phyloP scores from a whole-genome alignment of 2,329 filamentous ascomycete species.

The Colletotrichum sp. region DNA sequence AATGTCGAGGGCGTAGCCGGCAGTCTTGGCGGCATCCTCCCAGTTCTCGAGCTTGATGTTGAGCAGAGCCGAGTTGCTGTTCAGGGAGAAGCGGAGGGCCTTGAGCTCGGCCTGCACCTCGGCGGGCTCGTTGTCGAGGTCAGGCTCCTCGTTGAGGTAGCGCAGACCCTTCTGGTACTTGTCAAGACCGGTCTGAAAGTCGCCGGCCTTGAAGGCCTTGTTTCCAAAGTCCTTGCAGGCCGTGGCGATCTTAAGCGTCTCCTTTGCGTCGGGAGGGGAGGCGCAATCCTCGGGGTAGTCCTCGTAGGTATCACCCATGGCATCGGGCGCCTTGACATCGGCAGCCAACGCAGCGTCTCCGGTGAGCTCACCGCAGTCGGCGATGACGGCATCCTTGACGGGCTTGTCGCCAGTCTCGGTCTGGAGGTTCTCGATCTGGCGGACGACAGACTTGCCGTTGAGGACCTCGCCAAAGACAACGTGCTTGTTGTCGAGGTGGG shows the following conservation, averaged over 20 bases:
- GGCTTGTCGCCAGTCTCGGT: slow-evolving; percentile 83
- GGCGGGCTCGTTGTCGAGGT: slow-evolving; percentile 72
- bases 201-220: slow-evolving; percentile 83
- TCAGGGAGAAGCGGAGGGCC: slow-evolving; percentile 80
- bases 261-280: slow-evolving; percentile 65
- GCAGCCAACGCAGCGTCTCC: slow-evolving; percentile 72
- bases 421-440: slow-evolving; percentile 84
- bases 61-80: slow-evolving; percentile 88
- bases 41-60: slow-evolving; percentile 80
- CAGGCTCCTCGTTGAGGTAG: slow-evolving; percentile 86
- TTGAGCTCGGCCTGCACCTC: slow-evolving; percentile 69
- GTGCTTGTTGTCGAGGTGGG: slow-evolving; percentile 94
- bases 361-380: slow-evolving; percentile 84
- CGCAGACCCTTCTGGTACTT: slow-evolving; percentile 96
- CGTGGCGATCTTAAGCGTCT: slow-evolving; percentile 78
- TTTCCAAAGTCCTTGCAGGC: slow-evolving; percentile 94
- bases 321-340: slow-evolving; percentile 74
- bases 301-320: slow-evolving; percentile 89
- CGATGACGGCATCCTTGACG: slow-evolving; percentile 72
- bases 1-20: slow-evolving; percentile 75
- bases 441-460: slow-evolving; percentile 87
- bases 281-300: slow-evolving; percentile 90
- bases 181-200: slow-evolving; percentile 73
- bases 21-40: slow-evolving; percentile 72
- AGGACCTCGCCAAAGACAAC: slow-evolving; percentile 97